Base-by-base conservation (phyloP, 305 asterid species). In the Rubia peregrina region DNA sequence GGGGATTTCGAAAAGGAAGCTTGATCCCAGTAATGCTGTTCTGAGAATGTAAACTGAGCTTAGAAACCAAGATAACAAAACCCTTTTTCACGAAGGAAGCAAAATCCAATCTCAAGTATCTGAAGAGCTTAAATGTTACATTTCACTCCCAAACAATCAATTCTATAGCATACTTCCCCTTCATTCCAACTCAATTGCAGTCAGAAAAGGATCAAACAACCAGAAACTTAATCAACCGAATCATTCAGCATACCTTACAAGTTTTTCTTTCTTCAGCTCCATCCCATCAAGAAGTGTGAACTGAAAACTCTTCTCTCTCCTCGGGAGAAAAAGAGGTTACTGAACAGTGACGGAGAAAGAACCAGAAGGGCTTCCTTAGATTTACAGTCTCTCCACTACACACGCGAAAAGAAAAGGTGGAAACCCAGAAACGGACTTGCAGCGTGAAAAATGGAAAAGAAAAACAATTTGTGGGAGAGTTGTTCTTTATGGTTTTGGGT, bases 191-290 rank as follows among this genome's bases (percentile, higher is more conserved):
- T n/a, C 21, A 55, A 65, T 21, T 61, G 7, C 16, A 6, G 17
- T 38, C 17, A 67, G 55, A 68, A 67, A 67, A 68, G 38, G 2
- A 49, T 40, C 9, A 67, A 40, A 65, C 49, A 5, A 40, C 30
- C 64, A 49, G 9, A 68, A 64, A 62, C 3, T 2, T n/a, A n/a
- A n/a, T 3, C 3, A 63, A 63, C 41, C 41, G 66, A 38, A 64
- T 9, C 62, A 19, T 10, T 46, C 38, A 68, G 38, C 65, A 43
- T 55, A 77, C 80, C 80, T 77, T 43, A 77, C 80, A 42, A 73
- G 75, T 69, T 69, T 77, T 56, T 73, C 80, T 19, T 72, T 73
- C 38, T 77, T 77, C 36, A 77, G 72, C 70, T 77, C 77, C 80
- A 77, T 77, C 77, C 74, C 71, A 42, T 56, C 41, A 17, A n/a